phyloP scores from a whole-genome alignment of 495 filamentous ascomycete genomes.

The Neurospora africana region DNA sequence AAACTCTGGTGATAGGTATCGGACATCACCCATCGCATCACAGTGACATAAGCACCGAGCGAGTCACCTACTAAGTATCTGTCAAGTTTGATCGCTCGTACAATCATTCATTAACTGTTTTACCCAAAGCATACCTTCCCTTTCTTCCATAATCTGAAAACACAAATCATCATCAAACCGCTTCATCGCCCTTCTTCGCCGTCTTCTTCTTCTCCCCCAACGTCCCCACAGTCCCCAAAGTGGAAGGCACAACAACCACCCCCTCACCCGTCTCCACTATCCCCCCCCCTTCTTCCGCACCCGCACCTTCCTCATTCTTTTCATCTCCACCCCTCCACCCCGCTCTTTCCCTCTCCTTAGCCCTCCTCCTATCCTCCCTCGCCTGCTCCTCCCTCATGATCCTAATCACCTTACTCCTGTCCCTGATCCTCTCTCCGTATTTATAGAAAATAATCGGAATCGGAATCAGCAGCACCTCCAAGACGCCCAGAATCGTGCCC shows the following conservation, averaged over 20 bases:
- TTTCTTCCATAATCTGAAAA: too few species aligned
- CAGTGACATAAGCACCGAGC: too few species aligned
- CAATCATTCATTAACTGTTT: too few species aligned
- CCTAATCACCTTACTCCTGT: slow-evolving; percentile 53
- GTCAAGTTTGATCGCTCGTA: too few species aligned
- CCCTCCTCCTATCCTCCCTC: slow-evolving; percentile 42
- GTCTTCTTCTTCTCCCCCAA: background rate
- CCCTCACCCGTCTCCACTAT: background rate
- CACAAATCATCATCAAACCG: background rate
- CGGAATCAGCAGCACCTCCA: slow-evolving; percentile 61
- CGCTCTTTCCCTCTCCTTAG: slow-evolving; percentile 15
- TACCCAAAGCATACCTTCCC: too few species aligned
- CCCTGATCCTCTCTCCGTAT: slow-evolving; percentile 60
- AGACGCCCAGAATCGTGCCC: slow-evolving; percentile 58
- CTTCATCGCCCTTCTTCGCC: background rate
- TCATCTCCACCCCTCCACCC: slow-evolving; percentile 5
- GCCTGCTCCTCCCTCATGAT: slow-evolving; percentile 61
- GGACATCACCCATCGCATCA: too few species aligned
- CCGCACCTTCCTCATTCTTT: background rate
- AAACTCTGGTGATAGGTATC: too few species aligned
- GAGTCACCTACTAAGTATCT: too few species aligned
- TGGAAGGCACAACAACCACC: background rate
- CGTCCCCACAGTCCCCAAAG: background rate
- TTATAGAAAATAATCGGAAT: slow-evolving; percentile 73
- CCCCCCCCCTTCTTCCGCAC: too few species aligned